Conservation (phyloP, 148 eudicot genomes). For the Diospyros kaki region DNA sequence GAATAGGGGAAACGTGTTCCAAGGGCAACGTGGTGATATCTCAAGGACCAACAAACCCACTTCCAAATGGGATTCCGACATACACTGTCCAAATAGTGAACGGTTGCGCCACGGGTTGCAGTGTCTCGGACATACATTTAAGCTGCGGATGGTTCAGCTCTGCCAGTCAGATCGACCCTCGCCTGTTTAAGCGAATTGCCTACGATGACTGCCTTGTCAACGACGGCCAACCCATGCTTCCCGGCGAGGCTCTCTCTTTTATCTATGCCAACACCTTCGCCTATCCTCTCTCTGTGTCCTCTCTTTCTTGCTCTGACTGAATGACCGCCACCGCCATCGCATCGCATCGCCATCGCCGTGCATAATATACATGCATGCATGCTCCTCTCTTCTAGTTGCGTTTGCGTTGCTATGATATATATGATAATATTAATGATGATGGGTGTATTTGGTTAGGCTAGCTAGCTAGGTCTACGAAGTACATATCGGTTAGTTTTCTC, state of each 20-base stretch:
- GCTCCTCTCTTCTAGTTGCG: no score
- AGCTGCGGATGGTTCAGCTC: constrained; percentile 86
- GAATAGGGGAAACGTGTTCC: constrained; percentile 27
- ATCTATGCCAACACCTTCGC: constrained; percentile 42
- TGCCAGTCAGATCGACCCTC: constrained; percentile 46
- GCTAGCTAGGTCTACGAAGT: no score
- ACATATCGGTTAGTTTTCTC: no score
- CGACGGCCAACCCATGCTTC: constrained; percentile 36
- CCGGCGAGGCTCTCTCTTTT: constrained; percentile 43
- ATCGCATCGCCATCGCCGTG: no score
- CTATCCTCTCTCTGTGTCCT: constrained; percentile 55
- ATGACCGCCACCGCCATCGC: background rate
- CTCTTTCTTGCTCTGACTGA: constrained; percentile 32
- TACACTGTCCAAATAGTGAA: constrained; percentile 68
- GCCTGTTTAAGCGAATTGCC: constrained; percentile 33
- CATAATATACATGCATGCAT: no score
- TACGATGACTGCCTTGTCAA: constrained; percentile 74
- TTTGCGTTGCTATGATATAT: no score
- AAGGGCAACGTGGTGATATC: constrained; percentile 36
- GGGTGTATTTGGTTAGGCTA: no score
- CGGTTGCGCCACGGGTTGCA: constrained; percentile 59
- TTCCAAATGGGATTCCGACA: constrained; percentile 85
- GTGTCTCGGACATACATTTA: constrained; percentile 57
- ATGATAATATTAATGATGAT: no score
- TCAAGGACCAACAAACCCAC: constrained; percentile 50